Base-by-base conservation (phyloP, 352 stramenopile genomes). In the Pythium biforme region DNA sequence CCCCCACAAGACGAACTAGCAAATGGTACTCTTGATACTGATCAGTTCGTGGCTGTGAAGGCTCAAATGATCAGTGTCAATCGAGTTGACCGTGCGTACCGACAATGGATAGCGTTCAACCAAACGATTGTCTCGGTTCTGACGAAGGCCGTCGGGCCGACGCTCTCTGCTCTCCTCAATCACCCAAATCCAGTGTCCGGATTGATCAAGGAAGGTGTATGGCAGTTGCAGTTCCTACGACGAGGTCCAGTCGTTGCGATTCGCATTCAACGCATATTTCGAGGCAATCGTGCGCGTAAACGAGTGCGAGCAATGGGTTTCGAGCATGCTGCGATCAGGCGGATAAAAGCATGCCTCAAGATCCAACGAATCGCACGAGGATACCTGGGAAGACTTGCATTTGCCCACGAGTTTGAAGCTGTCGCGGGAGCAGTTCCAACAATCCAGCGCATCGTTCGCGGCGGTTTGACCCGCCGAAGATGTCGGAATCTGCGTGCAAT, bases 221-320 rank as follows among this genome's bases (percentile, higher is more conserved):
- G 83, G 81, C 77, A 70, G 20, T 19, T 92, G 15, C 80, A 90
- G 47, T 91, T 87, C 39, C 9, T 75, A 2, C 73, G 81, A 11
- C 72, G 80, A 55, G 79, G 73, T 9, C 49, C 63, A 3, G 66
- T 88, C 8, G 80, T 91, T 14, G 76, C 78, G 1, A 86, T 55
- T 1, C 72, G 79, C 10, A 84, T 92, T 27, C 81, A 92, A 46
- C 58, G 74, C 1, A 84, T 91, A 34, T 90, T 85, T 53, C 73
- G 83, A 37, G 81, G 83, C 2, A 92, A 90, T 26, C 79, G 67
- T 15, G 76, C 79, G 11, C 74, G 83, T 11, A 69, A 70, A 26
- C 66, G 78, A 50, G 76, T 86, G 5, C 71, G 63, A 4, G 46
- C 60, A 9, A 53, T 92, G 11, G 51, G 54, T 1, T 79, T 69